phyloP scores from a whole-genome alignment of 1,139 yeast genomes.

The Candida neerlandica region DNA sequence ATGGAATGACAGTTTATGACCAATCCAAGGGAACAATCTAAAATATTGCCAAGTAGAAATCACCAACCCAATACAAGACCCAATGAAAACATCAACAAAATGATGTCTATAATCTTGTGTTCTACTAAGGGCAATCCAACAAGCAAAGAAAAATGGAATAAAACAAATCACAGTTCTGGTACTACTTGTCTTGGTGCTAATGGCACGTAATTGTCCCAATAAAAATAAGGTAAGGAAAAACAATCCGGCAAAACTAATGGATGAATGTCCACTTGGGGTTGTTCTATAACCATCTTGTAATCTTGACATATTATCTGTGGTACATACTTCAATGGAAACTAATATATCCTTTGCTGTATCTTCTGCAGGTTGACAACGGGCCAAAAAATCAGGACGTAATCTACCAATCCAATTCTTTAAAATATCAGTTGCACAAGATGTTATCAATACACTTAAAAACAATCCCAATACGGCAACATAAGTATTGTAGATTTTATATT shows the following conservation, averaged over 20 bases:
- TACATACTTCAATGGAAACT: constrained; percentile 67
- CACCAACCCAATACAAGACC: constrained; percentile 53
- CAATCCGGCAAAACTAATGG: constrained; percentile 66
- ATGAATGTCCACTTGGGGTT: constrained; percentile 80
- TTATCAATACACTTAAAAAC: constrained; percentile 37
- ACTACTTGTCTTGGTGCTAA: constrained; percentile 45
- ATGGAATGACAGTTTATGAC: constrained; percentile 22
- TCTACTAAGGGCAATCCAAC: constrained; percentile 66
- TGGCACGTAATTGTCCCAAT: constrained; percentile 56
- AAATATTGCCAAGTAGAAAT: constrained; percentile 43
- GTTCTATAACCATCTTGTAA: constrained; percentile 74
- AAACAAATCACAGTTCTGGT: constrained; percentile 53
- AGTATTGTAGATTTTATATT: constrained; percentile 39
- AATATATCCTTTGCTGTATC: constrained; percentile 49
- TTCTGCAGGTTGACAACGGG: constrained; percentile 63
- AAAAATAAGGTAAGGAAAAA: constrained; percentile 66
- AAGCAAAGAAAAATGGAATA: constrained; percentile 55
- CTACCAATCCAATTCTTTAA: constrained; percentile 75
- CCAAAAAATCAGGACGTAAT: constrained; percentile 76
- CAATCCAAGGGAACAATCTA: constrained; percentile 36
- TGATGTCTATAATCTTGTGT: constrained; percentile 83
- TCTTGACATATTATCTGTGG: constrained; percentile 43
- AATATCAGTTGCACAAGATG: constrained; percentile 50
- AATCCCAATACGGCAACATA: constrained; percentile 46
- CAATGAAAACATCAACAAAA: constrained; percentile 66